phyloP scores from a whole-genome alignment of 495 filamentous ascomycete species.

The Penicillium taxi region DNA sequence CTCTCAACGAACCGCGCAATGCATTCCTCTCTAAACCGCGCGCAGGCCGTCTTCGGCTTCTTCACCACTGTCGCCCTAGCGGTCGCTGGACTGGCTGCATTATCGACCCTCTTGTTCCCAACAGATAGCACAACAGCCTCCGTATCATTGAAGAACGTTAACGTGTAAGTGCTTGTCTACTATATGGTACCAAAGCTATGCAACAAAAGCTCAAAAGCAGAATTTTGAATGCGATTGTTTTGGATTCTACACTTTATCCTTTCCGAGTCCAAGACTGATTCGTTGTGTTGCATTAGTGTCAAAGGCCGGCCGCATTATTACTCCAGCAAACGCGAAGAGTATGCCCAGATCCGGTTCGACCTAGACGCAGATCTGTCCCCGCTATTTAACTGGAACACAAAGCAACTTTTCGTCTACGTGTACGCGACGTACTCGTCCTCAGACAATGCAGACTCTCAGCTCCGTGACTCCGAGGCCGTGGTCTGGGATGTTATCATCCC shows the following conservation, averaged over 20 bases:
- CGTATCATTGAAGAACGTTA: slow-evolving; percentile 67
- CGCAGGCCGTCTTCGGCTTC: slow-evolving; percentile 93
- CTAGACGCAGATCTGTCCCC: slow-evolving; percentile 79
- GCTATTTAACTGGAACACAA: slow-evolving; percentile 99
- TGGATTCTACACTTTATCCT: too few relatives aligned
- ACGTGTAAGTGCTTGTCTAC: slow-evolving; percentile 57
- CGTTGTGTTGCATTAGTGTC: too few relatives aligned
- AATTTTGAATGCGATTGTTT: too few relatives aligned
- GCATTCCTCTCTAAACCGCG: slow-evolving; percentile 77
- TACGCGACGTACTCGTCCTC: slow-evolving; percentile 72
- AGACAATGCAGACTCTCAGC: slow-evolving; percentile 18
- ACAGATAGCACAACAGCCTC: slow-evolving; percentile 53
- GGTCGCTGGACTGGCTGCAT: slow-evolving; percentile 68
- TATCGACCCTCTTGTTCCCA: slow-evolving; percentile 65
- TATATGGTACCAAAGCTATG: too few relatives aligned
- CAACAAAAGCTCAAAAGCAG: too few relatives aligned
- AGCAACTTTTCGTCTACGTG: slow-evolving; percentile 94
- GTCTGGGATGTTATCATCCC: slow-evolving; percentile 95
- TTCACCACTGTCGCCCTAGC: slow-evolving; percentile 89
- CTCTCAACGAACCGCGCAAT: slow-evolving; percentile 37
- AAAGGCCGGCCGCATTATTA: slow-evolving; percentile 92
- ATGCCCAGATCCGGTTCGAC: slow-evolving; percentile 88
- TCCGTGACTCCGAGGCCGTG: slow-evolving; percentile 58
- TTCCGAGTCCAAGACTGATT: too few relatives aligned
- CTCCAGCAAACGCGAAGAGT: slow-evolving; percentile 84